phyloP scores from a whole-genome alignment of 176 grass and related monocot genomes.

The Aegilops tauschii region DNA sequence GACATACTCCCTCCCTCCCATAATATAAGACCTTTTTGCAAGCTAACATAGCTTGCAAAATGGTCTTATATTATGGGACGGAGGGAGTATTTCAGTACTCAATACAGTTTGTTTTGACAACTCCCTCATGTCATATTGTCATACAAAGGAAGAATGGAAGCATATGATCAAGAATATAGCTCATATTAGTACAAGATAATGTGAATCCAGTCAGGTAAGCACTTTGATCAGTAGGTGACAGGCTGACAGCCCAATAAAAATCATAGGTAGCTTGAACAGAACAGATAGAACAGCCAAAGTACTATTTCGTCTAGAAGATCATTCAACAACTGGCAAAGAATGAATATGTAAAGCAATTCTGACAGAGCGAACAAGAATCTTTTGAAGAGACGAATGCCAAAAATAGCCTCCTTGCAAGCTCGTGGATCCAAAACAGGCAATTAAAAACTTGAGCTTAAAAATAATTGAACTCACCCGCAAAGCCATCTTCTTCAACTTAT shows the following conservation, averaged over 20 bases:
- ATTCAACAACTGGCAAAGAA: not conserved
- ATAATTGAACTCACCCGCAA: conserved; percentile 56
- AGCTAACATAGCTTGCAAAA: too few relatives aligned
- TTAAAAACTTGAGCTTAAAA: conserved; percentile 1
- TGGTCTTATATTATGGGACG: too few relatives aligned
- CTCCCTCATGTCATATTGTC: not conserved
- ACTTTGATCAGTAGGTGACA: not conserved
- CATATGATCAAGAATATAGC: not conserved
- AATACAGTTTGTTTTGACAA: not conserved
- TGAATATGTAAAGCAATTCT: not conserved
- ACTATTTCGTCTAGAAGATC: not conserved
- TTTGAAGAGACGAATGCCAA: not conserved
- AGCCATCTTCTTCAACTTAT: conserved; percentile 99
- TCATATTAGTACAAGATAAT: not conserved
- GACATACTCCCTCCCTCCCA: not conserved
- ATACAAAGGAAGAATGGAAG: not conserved
- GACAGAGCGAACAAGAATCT: not conserved
- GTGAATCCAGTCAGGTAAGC: not conserved
- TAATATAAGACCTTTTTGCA: too few relatives aligned
- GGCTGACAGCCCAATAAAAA: not conserved
- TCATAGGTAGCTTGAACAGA: not conserved
- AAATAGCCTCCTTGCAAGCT: not conserved
- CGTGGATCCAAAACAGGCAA: not conserved
- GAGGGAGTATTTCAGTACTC: not conserved
- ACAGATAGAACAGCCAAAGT: not conserved